These are phyloP conservation scores for Nosema muscidifuracis DNA, from an alignment of 371 early-diverging fungal species.

Conservation along the genomic window DNA sequence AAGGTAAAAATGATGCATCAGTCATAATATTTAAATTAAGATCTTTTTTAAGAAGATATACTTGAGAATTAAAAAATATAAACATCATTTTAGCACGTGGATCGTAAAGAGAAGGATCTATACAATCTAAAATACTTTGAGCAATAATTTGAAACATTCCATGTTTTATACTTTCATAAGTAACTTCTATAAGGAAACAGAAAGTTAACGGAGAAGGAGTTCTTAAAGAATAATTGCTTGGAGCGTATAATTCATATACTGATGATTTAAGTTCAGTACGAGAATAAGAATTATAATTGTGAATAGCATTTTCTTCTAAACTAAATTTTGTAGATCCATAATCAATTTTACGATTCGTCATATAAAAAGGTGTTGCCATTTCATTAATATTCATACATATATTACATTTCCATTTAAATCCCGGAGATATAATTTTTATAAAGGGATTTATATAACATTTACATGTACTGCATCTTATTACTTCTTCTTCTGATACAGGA, in stretches of 20 bases:
- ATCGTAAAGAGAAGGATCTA: slow-evolving; percentile 24
- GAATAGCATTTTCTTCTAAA: slow-evolving; percentile 45
- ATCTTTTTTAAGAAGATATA: slow-evolving; percentile 42
- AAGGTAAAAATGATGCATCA: slow-evolving; percentile 33
- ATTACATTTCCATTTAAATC: slow-evolving; percentile 63
- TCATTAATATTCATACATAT: slow-evolving; percentile 57
- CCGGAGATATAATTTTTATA: slow-evolving; percentile 62
- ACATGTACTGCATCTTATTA: slow-evolving; percentile 57
- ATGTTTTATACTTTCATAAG: slow-evolving; percentile 33
- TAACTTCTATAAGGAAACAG: slow-evolving; percentile 56
- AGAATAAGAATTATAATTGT: slow-evolving; percentile 39
- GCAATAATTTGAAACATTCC: slow-evolving; percentile 22
- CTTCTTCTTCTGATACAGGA: slow-evolving; percentile 26
- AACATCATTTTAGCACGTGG: slow-evolving; percentile 38
- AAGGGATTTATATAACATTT: slow-evolving; percentile 62
- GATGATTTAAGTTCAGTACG: slow-evolving; percentile 38
- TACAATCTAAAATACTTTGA: slow-evolving; percentile 30
- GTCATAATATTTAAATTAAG: slow-evolving; percentile 16
- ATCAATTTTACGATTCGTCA: slow-evolving; percentile 8
- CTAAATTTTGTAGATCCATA: background rate
- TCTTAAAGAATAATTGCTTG: slow-evolving; percentile 32
- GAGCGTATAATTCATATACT: slow-evolving; percentile 56
- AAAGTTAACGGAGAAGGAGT: slow-evolving; percentile 35
- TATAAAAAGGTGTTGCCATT: slow-evolving; percentile 45
- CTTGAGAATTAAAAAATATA: slow-evolving; percentile 40